Conservation (phyloP, 129 eudicot genomes). For the Gnaphalium uliginosum region DNA sequence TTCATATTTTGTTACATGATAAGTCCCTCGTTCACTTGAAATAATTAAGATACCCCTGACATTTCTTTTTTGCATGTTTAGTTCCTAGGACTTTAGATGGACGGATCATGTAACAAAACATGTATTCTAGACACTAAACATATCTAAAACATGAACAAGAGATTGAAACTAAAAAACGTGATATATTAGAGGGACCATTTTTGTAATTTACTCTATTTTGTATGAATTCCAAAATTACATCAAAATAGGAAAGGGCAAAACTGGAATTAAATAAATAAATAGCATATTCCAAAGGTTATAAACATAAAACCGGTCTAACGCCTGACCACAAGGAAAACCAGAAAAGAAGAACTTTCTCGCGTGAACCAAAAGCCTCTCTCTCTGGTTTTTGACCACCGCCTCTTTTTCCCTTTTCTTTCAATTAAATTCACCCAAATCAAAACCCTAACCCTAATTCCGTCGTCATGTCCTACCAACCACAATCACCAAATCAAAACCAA, state of each 20-base stretch:
- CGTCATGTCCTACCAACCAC: constrained; percentile 45
- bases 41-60: too few relatives aligned
- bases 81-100: too few relatives aligned
- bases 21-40: too few relatives aligned
- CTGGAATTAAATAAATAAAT: background rate
- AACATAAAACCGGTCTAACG: constrained; percentile 36
- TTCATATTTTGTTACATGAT: too few relatives aligned
- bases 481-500: constrained; percentile 37
- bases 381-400: constrained; percentile 21
- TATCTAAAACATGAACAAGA: too few relatives aligned
- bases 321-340: constrained; percentile 30
- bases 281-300: constrained; percentile 7
- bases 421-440: background rate
- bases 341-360: constrained; percentile 25
- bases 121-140: too few relatives aligned
- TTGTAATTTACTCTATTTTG: too few relatives aligned
- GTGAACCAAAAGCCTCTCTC: constrained; percentile 38
- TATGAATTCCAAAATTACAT: too few relatives aligned
- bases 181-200: too few relatives aligned
- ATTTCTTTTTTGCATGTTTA: too few relatives aligned
- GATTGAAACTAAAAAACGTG: too few relatives aligned
- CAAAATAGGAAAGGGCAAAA: background rate
- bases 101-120: too few relatives aligned
- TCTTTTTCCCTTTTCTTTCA: constrained; percentile 4
- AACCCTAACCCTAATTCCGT: constrained; percentile 39